Evolutionary conservation across 1,284 basidiomycete species (phyloP), one percentile per base, ranked within the genome.

Genomic region (Ganoderma sinense): DNA sequence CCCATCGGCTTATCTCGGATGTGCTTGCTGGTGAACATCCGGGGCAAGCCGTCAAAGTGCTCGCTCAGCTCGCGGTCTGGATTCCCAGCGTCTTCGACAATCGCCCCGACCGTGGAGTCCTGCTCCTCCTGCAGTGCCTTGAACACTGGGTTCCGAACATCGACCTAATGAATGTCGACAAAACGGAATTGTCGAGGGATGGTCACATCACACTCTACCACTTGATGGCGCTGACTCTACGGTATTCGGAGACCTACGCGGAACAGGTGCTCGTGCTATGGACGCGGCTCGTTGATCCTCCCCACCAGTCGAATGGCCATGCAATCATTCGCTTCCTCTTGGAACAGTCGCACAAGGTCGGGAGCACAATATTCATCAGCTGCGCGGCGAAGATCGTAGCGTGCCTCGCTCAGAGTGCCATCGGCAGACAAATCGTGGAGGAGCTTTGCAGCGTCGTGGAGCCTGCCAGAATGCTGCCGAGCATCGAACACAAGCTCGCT

Each of bases 241-340:
- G 92, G 65, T 96, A 93, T 78, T 88, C 89, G 10, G 89, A 93
- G 72, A 89, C 85, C 45, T 91, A 97, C 75, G 87, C 94, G 1
- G 94, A 96, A 74, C 95, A 97, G 77, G 86, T 98, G 43, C 86
- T 92, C n/a, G 87, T 90, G 1, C 87, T 97, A 23, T 97, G 97
- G 92, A 87, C 86, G 23, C 89, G 89, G 67, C 82, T 97, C 4
- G 92, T 94, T 2, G 89, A 93, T 65, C 83, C 88, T 4, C 88
- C 92, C 18, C 87, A 92, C 75, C 86, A 90, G 67, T 84, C 87
- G 18, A 97, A 97, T 75, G 94, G 93, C 0, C 92, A 92, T 71
- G 94, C 94, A 0, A 87, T 96, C 26, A 86, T 95, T 66, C 89
- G 92, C 59, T 98, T 97, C 80, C 83, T 98, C 4, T 86, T 98